These are phyloP conservation scores for Chrysanthemum makinoi DNA, from an alignment of 129 eudicot genomes.

Conservation along the genomic window DNA sequence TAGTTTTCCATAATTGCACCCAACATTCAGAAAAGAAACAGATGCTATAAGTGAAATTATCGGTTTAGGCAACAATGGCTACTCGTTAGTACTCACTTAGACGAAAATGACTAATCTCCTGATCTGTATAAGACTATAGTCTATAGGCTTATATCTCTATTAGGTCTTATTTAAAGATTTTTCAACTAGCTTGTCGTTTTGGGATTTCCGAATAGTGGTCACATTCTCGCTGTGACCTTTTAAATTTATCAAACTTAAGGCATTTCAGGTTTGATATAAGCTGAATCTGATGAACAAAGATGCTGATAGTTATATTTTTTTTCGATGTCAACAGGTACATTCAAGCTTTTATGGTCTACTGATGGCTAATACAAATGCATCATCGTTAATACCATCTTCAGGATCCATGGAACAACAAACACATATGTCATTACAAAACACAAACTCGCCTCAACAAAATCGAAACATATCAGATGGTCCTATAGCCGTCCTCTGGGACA, in stretches of 20 bases:
- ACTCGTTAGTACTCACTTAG: too few relatives aligned
- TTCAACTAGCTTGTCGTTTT: too few relatives aligned
- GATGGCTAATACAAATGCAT: constrained; percentile 53
- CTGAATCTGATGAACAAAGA: constrained; percentile 8
- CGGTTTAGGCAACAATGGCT: too few relatives aligned
- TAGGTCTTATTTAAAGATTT: too few relatives aligned
- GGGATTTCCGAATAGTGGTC: too few relatives aligned
- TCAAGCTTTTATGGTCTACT: constrained; percentile 12
- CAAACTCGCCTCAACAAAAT: constrained; percentile 36
- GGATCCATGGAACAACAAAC: constrained; percentile 42
- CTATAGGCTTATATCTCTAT: too few relatives aligned
- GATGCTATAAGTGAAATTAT: too few relatives aligned
- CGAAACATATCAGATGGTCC: constrained; percentile 52
- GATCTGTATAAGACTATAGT: too few relatives aligned
- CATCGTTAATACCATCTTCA: constrained; percentile 44
- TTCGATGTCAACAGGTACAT: constrained; percentile 20
- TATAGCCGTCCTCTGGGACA: constrained; percentile 96
- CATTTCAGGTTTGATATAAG: neutral
- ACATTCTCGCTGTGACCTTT: too few relatives aligned
- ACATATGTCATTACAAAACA: constrained; percentile 34
- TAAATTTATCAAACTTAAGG: neutral
- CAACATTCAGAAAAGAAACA: too few relatives aligned
- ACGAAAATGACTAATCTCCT: too few relatives aligned
- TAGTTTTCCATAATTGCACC: too few relatives aligned
- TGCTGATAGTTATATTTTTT: neutral